phyloP scores from a whole-genome alignment of 306 rosid species.

The Trifolium fragiferum region DNA sequence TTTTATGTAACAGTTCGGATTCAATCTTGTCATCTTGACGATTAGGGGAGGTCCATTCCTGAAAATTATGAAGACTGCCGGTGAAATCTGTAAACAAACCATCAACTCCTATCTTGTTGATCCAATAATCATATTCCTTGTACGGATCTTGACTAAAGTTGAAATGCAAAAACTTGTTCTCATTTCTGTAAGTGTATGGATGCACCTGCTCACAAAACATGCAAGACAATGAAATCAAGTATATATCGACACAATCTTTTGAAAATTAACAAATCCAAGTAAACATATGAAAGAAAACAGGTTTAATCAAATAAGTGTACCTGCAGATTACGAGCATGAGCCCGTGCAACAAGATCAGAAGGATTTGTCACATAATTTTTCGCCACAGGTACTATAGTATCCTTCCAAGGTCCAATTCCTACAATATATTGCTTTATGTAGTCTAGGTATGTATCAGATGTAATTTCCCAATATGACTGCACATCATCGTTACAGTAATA shows the following conservation, averaged over 20 bases:
- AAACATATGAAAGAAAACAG: constrained; percentile 20
- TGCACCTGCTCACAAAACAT: constrained; percentile 66
- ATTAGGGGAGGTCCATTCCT: constrained; percentile 60
- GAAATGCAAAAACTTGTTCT: constrained; percentile 61
- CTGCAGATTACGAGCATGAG: constrained; percentile 87
- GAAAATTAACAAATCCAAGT: neutral
- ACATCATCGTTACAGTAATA: constrained; percentile 30
- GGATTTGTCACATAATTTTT: constrained; percentile 62
- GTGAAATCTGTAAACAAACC: constrained; percentile 93
- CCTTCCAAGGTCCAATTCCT: constrained; percentile 98
- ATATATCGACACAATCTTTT: neutral
- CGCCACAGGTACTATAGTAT: constrained; percentile 68
- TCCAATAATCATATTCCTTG: constrained; percentile 74
- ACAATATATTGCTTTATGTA: constrained; percentile 76
- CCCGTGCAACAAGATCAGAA: constrained; percentile 75
- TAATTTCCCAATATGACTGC: constrained; percentile 96
- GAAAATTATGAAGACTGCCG: constrained; percentile 78
- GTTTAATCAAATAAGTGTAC: constrained; percentile 46
- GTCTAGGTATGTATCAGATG: constrained; percentile 71
- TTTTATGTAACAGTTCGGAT: constrained; percentile 63
- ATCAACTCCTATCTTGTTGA: constrained; percentile 78
- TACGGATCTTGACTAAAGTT: constrained; percentile 82
- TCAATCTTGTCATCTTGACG: constrained; percentile 39
- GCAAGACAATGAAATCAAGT: constrained; percentile 7
- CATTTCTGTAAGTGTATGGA: constrained; percentile 86